These are phyloP conservation scores for Paxillus rubicundulus DNA, from an alignment of 768 basidiomycete species.

Conservation along the genomic window DNA sequence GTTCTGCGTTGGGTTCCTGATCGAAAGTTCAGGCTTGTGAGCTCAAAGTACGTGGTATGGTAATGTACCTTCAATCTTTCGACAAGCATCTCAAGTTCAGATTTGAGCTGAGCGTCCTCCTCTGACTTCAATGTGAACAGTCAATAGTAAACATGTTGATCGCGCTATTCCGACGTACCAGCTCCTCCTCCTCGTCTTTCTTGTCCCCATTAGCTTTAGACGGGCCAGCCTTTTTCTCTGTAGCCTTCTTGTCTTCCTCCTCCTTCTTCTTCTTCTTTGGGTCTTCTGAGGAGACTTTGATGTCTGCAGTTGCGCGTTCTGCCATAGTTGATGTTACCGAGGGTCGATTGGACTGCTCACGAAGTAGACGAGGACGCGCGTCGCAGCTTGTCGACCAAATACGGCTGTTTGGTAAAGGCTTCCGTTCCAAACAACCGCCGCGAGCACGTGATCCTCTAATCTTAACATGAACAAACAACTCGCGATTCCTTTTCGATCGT, in stretches of 20 bases:
- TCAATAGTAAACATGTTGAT: slow-evolving; percentile 12
- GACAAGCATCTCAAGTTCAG: slow-evolving; percentile 94
- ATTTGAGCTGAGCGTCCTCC: slow-evolving; percentile 90
- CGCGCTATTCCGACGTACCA: slow-evolving; percentile 53
- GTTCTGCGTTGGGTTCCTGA: slow-evolving; percentile 82
- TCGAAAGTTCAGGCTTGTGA: slow-evolving; percentile 15
- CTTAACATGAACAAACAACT: not conserved
- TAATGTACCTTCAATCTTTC: slow-evolving; percentile 81
- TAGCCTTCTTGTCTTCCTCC: slow-evolving; percentile 35
- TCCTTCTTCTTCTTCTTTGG: slow-evolving; percentile 64
- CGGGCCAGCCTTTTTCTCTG: slow-evolving; percentile 54
- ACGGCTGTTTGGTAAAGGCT: slow-evolving; percentile 31
- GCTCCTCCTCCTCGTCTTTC: slow-evolving; percentile 61
- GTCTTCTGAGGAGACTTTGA: slow-evolving; percentile 69
- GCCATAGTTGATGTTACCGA: slow-evolving; percentile 44
- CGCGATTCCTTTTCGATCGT: not conserved
- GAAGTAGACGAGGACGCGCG: slow-evolving; percentile 28
- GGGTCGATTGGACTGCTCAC: slow-evolving; percentile 1
- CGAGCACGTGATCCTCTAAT: not conserved
- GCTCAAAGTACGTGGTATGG: slow-evolving; percentile 1
- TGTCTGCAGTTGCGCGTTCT: slow-evolving; percentile 54
- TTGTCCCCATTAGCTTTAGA: slow-evolving; percentile 56
- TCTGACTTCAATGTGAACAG: slow-evolving; percentile 60
- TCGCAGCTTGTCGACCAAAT: slow-evolving; percentile 24
- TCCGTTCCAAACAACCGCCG: slow-evolving; percentile 31